phyloP scores from a whole-genome alignment of 2,329 filamentous ascomycete genomes.

The Aspergillus proliferans region DNA sequence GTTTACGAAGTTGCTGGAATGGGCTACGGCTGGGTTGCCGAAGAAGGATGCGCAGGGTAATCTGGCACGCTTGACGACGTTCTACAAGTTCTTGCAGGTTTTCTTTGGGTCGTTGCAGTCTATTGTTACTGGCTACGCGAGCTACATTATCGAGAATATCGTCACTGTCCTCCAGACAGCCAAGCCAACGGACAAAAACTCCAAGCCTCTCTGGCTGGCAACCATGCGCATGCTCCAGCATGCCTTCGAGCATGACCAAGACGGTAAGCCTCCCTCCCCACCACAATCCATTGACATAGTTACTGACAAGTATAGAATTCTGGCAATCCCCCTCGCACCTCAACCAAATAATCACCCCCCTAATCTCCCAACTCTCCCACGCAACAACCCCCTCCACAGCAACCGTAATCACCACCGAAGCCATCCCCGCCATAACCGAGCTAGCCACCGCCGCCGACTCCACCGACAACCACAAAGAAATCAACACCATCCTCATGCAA shows the following conservation, averaged over 20 bases:
- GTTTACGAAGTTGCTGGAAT: slow-evolving; percentile 80
- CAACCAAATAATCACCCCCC: slow-evolving; percentile 59
- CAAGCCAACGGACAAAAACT: slow-evolving; percentile 38
- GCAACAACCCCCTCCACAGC: slow-evolving; percentile 33
- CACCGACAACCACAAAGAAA: slow-evolving; percentile 80
- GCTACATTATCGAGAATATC: slow-evolving; percentile 72
- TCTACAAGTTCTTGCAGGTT: slow-evolving; percentile 71
- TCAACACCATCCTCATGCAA: slow-evolving; percentile 72
- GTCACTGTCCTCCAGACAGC: slow-evolving; percentile 53
- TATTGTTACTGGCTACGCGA: slow-evolving; percentile 87
- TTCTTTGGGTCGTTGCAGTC: slow-evolving; percentile 80
- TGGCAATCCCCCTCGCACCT: slow-evolving; percentile 93
- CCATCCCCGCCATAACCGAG: slow-evolving; percentile 71
- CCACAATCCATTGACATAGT: background rate
- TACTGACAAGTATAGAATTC: slow-evolving; percentile 52
- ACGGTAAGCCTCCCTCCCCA: slow-evolving; percentile 44
- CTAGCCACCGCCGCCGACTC: slow-evolving; percentile 76
- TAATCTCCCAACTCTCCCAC: slow-evolving; percentile 61
- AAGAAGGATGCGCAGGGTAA: slow-evolving; percentile 57
- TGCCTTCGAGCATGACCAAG: slow-evolving; percentile 82
- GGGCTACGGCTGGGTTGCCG: slow-evolving; percentile 58
- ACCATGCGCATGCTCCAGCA: slow-evolving; percentile 66
- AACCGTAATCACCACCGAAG: slow-evolving; percentile 46
- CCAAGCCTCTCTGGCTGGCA: slow-evolving; percentile 60
- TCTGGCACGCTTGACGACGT: slow-evolving; percentile 61